Base-by-base conservation (phyloP, 805 yeast genomes). In the Myxozyma sirexii region DNA sequence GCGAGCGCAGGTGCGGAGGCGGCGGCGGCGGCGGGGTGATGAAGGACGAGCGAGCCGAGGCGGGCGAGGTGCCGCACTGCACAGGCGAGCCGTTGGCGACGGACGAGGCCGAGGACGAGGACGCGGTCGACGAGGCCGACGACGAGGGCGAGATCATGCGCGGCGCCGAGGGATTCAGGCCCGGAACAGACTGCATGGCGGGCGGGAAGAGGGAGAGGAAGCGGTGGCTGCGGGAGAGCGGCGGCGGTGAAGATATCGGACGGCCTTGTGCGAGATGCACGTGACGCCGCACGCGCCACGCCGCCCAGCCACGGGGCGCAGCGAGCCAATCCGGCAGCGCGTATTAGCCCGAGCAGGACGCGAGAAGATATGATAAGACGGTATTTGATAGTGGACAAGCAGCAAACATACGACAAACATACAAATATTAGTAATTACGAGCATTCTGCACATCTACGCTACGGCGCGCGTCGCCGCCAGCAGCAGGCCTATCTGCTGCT, bases 1-100 rank as follows among this genome's bases (percentile, higher is more conserved):
- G 92, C 48, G 86, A 87, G 58, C 84, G 84, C 62, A 91, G 84
- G 69, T 90, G 96, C 70, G 85, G 87, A 23, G 86, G 71, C 12
- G 73, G 75, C 21, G 65, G 62, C 24, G 57, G 55, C 44, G 64
- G 64, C 19, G 62, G 59, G 13, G 64, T 54, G 50, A 55, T 46
- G 59, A 48, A 52, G 45, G 50, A 23, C 13, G 60, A 57, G 53
- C 62, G 53, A 27, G 56, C 31, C 35, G 64, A 52, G 35, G 59
- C 59, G 19, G 64, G 54, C 49, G 65, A 64, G 26, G 54, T 15
- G 35, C 37, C 46, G 45, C 45, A 24, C 55, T 45, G 64, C 42
- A 37, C 15, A 29, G 62, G 59, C 6, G 64, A 57, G 5, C 41
- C 24, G 54, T 29, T 44, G 26, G 31, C 17, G 42, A 55, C 21